Percentiles rank a stretch among this genome's conserved stretches.
phyloP scores from a whole-genome alignment of 2,329 filamentous ascomycete species.

The Penicillium capsulatum region DNA sequence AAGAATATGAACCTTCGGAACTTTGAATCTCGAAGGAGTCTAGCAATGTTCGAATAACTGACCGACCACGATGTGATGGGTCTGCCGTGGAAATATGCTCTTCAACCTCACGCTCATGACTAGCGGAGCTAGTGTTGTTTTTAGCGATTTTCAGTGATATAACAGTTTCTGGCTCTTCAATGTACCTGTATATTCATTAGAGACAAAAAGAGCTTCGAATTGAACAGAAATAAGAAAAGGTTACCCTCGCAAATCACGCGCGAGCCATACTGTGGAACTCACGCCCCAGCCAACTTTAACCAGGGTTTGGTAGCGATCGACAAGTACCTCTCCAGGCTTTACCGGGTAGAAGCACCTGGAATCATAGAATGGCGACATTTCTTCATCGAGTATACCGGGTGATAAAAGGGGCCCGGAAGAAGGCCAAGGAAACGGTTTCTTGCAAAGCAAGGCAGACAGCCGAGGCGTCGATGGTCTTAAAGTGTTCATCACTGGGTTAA shows the following conservation, averaged over 20 bases:
- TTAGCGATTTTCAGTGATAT: slow-evolving; percentile 28
- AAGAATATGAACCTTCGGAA: slow-evolving; percentile 29
- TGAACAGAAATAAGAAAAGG: not conserved
- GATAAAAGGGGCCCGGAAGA: too few relatives aligned
- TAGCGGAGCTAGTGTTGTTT: slow-evolving; percentile 10
- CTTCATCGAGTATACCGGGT: too few relatives aligned
- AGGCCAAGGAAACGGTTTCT: too few relatives aligned
- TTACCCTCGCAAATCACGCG: slow-evolving; percentile 26
- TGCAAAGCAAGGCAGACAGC: too few relatives aligned
- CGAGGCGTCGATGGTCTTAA: too few relatives aligned
- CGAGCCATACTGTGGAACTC: slow-evolving; percentile 45
- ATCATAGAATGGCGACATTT: slow-evolving; percentile 36
- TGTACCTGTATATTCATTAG: too few relatives aligned
- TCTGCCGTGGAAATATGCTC: slow-evolving; percentile 27
- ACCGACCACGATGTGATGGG: slow-evolving; percentile 21
- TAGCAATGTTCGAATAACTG: slow-evolving; percentile 19
- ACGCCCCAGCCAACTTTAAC: slow-evolving; percentile 43
- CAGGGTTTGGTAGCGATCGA: slow-evolving; percentile 36
- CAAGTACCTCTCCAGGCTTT: slow-evolving; percentile 37
- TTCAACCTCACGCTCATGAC: slow-evolving; percentile 27
- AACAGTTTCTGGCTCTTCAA: not conserved
- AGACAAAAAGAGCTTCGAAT: too few relatives aligned
- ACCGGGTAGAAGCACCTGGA: slow-evolving; percentile 40
- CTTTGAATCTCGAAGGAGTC: slow-evolving; percentile 22
- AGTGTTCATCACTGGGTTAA: too few relatives aligned